These are phyloP conservation scores for Coniella vitis DNA, from an alignment of 2,329 filamentous ascomycete species.

Conservation along the genomic window DNA sequence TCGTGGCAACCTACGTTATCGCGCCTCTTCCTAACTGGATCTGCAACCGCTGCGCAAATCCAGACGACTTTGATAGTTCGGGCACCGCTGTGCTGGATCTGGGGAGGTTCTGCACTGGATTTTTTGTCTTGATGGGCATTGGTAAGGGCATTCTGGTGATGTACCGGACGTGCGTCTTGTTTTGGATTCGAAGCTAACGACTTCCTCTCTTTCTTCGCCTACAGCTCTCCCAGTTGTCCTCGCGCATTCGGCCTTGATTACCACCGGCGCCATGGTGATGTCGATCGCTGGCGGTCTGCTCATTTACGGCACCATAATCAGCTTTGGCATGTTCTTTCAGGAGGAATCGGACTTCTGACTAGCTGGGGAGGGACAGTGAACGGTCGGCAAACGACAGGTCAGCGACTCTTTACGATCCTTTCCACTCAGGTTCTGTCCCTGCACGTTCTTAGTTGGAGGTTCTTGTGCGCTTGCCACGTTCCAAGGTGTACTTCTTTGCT, in stretches of 20 bases:
- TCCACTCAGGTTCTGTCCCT: neutral
- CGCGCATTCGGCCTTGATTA: constrained; percentile 79
- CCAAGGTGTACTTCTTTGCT: neutral
- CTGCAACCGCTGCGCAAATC: constrained; percentile 78
- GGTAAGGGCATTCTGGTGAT: constrained; percentile 53
- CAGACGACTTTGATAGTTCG: constrained; percentile 86
- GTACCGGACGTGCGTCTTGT: neutral
- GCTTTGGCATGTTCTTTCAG: constrained; percentile 96
- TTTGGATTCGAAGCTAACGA: neutral
- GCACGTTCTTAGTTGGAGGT: no score
- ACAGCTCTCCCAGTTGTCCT: constrained; percentile 81
- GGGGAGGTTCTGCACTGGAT: constrained; percentile 88
- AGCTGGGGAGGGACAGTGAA: constrained; percentile 6
- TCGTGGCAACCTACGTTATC: constrained; percentile 90
- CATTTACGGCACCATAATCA: constrained; percentile 98
- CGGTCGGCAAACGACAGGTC: no score
- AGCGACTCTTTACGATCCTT: no score
- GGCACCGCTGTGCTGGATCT: constrained; percentile 85
- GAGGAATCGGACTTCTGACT: constrained; percentile 89
- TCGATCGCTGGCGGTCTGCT: constrained; percentile 84
- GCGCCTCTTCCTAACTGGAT: constrained; percentile 97
- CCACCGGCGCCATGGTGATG: constrained; percentile 85
- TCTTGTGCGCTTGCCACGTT: no score
- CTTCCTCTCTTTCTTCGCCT: constrained; percentile 13
- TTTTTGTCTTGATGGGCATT: constrained; percentile 95